Evolutionary conservation across 441 rosid species (phyloP).

Genomic region (Brassica hybrid): DNA sequence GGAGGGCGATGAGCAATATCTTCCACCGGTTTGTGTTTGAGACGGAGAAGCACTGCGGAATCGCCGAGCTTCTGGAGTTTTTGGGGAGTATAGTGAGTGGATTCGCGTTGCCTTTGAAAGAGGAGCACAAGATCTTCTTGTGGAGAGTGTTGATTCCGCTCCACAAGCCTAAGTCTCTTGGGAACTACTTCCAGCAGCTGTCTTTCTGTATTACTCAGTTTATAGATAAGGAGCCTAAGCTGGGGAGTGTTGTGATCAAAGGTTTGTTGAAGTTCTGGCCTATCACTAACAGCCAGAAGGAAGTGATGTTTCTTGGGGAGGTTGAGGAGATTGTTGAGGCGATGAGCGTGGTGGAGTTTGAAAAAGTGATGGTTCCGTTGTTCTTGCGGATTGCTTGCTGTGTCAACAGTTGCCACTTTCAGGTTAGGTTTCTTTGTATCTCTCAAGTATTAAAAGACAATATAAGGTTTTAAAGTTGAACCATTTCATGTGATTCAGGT

Average conservation of each 20-base stretch:
- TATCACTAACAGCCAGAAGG: slow-evolving; percentile 84
- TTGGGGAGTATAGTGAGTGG: slow-evolving; percentile 87
- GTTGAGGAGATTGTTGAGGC: slow-evolving; percentile 83
- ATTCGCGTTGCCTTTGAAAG: slow-evolving; percentile 86
- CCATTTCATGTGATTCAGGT: slow-evolving; percentile 61
- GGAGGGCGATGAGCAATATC: slow-evolving; percentile 80
- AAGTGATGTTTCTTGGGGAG: slow-evolving; percentile 86
- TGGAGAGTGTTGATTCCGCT: slow-evolving; percentile 84
- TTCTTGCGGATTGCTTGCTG: slow-evolving; percentile 81
- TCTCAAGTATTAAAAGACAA: no score
- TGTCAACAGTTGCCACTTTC: slow-evolving; percentile 82
- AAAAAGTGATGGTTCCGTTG: slow-evolving; percentile 76
- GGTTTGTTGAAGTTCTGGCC: slow-evolving; percentile 91
- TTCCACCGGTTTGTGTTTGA: slow-evolving; percentile 78
- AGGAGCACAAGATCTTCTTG: slow-evolving; percentile 87
- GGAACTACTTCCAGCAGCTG: slow-evolving; percentile 77
- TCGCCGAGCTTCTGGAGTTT: slow-evolving; percentile 86
- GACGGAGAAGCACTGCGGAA: slow-evolving; percentile 83
- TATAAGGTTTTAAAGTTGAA: no score
- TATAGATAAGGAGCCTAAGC: slow-evolving; percentile 78
- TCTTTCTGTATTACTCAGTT: slow-evolving; percentile 80
- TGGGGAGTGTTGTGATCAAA: slow-evolving; percentile 63
- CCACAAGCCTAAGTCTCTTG: slow-evolving; percentile 86
- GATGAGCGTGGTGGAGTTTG: slow-evolving; percentile 72
- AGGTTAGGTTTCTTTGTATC: no score